Percentiles rank a stretch among this genome's conserved stretches.
phyloP scores from a whole-genome alignment of 2,329 filamentous ascomycete species.

The Penicillium sp. region DNA sequence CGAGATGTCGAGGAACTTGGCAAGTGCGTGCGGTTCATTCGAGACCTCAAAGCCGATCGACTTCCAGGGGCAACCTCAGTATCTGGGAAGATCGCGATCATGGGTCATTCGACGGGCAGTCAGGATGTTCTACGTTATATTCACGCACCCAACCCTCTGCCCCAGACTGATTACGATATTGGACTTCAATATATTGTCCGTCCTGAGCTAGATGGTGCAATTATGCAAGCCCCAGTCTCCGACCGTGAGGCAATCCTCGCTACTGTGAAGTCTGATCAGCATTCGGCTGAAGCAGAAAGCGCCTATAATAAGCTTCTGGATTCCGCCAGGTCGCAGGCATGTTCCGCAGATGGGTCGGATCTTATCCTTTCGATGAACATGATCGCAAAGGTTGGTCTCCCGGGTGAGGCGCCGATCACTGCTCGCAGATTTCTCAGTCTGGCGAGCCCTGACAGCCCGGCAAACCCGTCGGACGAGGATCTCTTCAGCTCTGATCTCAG shows the following conservation, averaged over 20 bases:
- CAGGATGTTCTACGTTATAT: constrained; percentile 71
- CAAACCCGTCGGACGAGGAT: constrained; percentile 73
- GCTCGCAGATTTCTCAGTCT: constrained; percentile 64
- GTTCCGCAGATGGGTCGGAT: constrained; percentile 31
- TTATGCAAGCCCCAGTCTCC: constrained; percentile 78
- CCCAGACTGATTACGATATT: constrained; percentile 31
- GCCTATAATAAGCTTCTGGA: constrained; percentile 41
- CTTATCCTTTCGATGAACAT: constrained; percentile 41
- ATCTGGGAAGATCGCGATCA: constrained; percentile 62
- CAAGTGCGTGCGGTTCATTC: constrained; percentile 57
- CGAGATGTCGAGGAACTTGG: constrained; percentile 60
- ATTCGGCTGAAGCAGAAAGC: constrained; percentile 27
- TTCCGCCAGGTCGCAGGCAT: constrained; percentile 36
- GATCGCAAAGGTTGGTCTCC: constrained; percentile 38
- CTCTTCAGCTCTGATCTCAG: constrained; percentile 82
- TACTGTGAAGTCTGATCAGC: constrained; percentile 21
- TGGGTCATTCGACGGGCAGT: constrained; percentile 72
- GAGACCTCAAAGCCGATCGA: constrained; percentile 35
- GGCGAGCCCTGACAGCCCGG: constrained; percentile 55
- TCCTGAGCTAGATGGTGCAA: constrained; percentile 69
- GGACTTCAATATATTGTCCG: constrained; percentile 43
- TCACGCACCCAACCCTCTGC: constrained; percentile 46
- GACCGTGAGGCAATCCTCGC: constrained; percentile 68
- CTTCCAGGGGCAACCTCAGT: constrained; percentile 12
- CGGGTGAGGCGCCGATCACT: constrained; percentile 52